Evolutionary conservation across 768 basidiomycete species (phyloP).

Genomic region (Albatrellus ellisii): DNA sequence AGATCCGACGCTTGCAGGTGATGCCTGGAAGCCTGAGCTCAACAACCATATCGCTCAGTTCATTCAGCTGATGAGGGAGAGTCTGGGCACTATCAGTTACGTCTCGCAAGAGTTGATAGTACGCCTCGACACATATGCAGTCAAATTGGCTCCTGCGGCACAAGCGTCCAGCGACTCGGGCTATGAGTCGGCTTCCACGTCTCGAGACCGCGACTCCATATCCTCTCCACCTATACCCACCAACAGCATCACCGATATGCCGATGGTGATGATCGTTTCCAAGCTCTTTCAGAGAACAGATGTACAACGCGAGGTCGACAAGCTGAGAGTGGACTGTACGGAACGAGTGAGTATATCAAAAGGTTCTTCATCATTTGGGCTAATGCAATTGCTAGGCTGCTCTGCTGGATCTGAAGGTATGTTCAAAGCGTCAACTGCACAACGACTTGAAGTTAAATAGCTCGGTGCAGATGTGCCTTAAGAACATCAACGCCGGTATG

Average conservation of each 20-base stretch:
- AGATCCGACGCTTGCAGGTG: conserved; percentile 69
- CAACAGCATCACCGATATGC: conserved; percentile 59
- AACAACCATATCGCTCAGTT: conserved; percentile 89
- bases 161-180: conserved; percentile 48
- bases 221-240: conserved; percentile 23
- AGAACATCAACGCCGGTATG: conserved; percentile 76
- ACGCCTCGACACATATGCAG: conserved; percentile 73
- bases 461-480: conserved; percentile 61
- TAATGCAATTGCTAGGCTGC: conserved; percentile 44
- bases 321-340: conserved; percentile 48
- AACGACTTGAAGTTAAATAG: conserved; percentile 2
- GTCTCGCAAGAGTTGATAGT: conserved; percentile 74
- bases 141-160: conserved; percentile 56
- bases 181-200: conserved; percentile 49
- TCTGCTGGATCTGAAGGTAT: conserved; percentile 74
- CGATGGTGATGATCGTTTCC: conserved; percentile 55
- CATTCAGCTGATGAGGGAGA: conserved; percentile 75
- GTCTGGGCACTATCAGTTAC: conserved; percentile 55
- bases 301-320: conserved; percentile 63
- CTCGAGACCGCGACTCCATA: conserved; percentile 42
- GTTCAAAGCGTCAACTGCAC: conserved; percentile 9
- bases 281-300: conserved; percentile 60
- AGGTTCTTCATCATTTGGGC: neutral
- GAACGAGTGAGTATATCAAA: conserved; percentile 44
- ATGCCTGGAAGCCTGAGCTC: conserved; percentile 87